Evolutionary conservation across 2,329 filamentous ascomycete genomes (phyloP), one percentile per base, ranked within the genome.

Genomic region (Claviceps pusilla): DNA sequence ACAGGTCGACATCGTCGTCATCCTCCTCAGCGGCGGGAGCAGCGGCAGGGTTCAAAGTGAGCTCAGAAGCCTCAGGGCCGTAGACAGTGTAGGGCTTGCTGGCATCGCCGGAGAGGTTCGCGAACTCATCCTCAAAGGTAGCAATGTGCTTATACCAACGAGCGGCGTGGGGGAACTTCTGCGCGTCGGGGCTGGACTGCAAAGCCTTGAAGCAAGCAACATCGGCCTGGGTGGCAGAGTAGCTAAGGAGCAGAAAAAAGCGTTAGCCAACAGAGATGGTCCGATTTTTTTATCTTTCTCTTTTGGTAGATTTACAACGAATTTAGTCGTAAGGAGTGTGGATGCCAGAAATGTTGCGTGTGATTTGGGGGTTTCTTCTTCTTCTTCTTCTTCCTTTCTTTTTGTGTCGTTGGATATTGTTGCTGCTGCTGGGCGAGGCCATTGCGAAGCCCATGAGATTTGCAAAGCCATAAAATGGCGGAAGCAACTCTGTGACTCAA

Each of bases 81-180:
- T 97, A 97, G 70, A 84, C 80, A 65, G 87, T 90, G 78, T 85
- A 87, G 62, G 85, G 78, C 79, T 93, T 89, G 72, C 86, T 86
- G 64, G 90, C 82, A 76, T 97, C 91, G 72, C 93, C 93, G 56
- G 89, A 81, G 52, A 98, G 87, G 61, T 83, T 86, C 66, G 86
- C 78, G 78, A 97, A 97, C 74, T 97, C 91, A 63, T 86, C 79
- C 80, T 94, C 84, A 77, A 87, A 95, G 65, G 87, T 86, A 71
- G 87, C 82, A 69, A 96, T 88, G 83, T 98, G 91, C 83, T 94
- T 95, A 84, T 95, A 96, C 93, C 93, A 98, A 73, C 93, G 86
- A 69, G 88, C 89, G 68, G 86, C 89, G 77, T 95, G 79, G 67
- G 91, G 89, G 83, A 86, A 95, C 79, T 95, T 95, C 72, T 79